Percentiles rank a stretch among this genome's conserved stretches.
Evolutionary conservation across 2,329 filamentous ascomycete genomes (phyloP).

Genomic region (Talaromyces sp.): DNA sequence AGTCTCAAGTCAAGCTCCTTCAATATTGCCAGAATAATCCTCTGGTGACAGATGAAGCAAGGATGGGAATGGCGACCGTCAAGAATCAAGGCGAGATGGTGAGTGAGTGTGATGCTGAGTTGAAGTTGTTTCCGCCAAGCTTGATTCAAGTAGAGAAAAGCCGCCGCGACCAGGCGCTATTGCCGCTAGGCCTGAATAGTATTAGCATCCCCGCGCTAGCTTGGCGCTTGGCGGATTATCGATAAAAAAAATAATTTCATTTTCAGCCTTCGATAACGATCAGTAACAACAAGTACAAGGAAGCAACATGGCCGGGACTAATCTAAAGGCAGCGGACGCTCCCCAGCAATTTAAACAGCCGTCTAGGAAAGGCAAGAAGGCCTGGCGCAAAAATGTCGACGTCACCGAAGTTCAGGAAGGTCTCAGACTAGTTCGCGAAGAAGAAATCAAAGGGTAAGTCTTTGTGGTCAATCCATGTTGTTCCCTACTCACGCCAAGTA

Average conservation of each 20-base stretch:
- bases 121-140: constrained; percentile 1
- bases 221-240: constrained; percentile 10
- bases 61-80: not conserved
- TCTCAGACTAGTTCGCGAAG: constrained; percentile 75
- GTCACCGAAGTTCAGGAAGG: constrained; percentile 79
- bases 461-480: not conserved
- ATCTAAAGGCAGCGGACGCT: constrained; percentile 39
- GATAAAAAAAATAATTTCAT: constrained; percentile 15
- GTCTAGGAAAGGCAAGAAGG: constrained; percentile 95
- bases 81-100: not conserved
- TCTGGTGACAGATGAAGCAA: not conserved
- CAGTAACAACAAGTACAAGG: not conserved
- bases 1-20: not conserved
- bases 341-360: constrained; percentile 81
- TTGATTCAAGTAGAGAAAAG: constrained; percentile 7
- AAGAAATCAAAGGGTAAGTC: constrained; percentile 79
- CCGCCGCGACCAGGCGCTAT: constrained; percentile 1
- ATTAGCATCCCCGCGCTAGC: constrained; percentile 9
- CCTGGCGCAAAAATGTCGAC: constrained; percentile 98
- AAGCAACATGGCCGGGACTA: constrained; percentile 4
- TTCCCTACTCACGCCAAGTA: constrained; percentile 33
- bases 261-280: constrained; percentile 3
- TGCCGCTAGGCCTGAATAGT: not conserved
- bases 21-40: not conserved
- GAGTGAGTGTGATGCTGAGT: not conserved